phyloP scores from a whole-genome alignment of 768 basidiomycete species.

The Leccinum subtestaceum region DNA sequence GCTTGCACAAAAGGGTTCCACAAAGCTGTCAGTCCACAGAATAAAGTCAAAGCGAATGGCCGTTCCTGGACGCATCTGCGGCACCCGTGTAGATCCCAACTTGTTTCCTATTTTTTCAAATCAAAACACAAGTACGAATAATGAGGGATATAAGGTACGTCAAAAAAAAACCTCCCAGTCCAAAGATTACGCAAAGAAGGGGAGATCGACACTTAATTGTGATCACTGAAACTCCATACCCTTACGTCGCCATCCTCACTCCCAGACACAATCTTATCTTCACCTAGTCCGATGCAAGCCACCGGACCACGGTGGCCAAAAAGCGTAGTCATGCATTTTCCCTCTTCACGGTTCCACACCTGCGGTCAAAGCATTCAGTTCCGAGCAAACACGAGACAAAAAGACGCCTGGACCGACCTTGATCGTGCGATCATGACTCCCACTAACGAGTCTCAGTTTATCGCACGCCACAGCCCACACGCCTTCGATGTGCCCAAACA shows the following conservation, averaged over 20 bases:
- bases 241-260: constrained; percentile 88
- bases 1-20: background rate
- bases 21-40: constrained; percentile 2
- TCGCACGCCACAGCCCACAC: constrained; percentile 96
- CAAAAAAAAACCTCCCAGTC: background rate
- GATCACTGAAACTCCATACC: constrained; percentile 71
- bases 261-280: constrained; percentile 96
- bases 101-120: background rate
- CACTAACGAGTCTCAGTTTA: constrained; percentile 86
- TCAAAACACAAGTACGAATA: background rate
- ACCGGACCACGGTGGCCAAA: constrained; percentile 95
- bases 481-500: constrained; percentile 98
- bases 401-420: constrained; percentile 55
- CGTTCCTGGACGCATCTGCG: background rate
- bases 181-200: background rate
- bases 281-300: constrained; percentile 83
- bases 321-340: constrained; percentile 81
- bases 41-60: background rate
- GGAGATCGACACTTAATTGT: constrained; percentile 8
- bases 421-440: constrained; percentile 94
- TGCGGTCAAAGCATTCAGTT: constrained; percentile 27
- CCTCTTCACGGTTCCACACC: constrained; percentile 94
- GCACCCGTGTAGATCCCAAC: too few species aligned
- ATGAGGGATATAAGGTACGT: constrained; percentile 8
- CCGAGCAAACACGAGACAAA: constrained; percentile 5